phyloP scores from a whole-genome alignment of 1,139 yeast species.

The Blastobotrys arbuscula region DNA sequence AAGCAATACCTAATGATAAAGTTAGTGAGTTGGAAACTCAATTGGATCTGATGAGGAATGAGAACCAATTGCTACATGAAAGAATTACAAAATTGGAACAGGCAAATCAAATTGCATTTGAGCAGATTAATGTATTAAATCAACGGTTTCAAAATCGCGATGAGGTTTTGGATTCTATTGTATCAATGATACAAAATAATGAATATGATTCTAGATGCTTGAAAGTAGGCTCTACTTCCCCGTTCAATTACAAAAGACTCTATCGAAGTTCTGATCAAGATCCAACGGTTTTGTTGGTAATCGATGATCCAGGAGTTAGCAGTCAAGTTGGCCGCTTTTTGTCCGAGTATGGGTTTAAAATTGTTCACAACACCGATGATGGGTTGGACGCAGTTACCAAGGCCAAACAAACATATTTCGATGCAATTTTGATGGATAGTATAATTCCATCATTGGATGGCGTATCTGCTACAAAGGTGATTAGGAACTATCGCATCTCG shows the following conservation, averaged over 20 bases:
- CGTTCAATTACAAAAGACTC: too few relatives aligned
- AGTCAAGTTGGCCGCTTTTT: conserved; percentile 50
- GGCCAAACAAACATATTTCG: conserved; percentile 55
- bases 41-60: not conserved
- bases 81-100: not conserved
- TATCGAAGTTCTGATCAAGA: conserved; percentile 1
- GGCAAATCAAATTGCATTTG: conserved; percentile 1
- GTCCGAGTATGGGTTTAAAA: conserved; percentile 78
- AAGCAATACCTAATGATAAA: not conserved
- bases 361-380: conserved; percentile 83
- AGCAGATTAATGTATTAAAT: conserved; percentile 1
- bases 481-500: conserved; percentile 64
- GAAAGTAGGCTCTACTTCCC: too few relatives aligned
- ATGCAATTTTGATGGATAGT: conserved; percentile 84
- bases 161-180: not conserved
- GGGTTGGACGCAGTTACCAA: conserved; percentile 84
- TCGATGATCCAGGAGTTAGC: conserved; percentile 74
- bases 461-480: conserved; percentile 83
- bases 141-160: not conserved
- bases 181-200: not conserved
- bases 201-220: not conserved
- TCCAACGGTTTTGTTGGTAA: conserved; percentile 60
- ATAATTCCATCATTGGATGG: conserved; percentile 95
- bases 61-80: not conserved
- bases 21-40: not conserved